phyloP scores from a whole-genome alignment of 2,329 filamentous ascomycete genomes.

The Erysiphe pulchra region DNA sequence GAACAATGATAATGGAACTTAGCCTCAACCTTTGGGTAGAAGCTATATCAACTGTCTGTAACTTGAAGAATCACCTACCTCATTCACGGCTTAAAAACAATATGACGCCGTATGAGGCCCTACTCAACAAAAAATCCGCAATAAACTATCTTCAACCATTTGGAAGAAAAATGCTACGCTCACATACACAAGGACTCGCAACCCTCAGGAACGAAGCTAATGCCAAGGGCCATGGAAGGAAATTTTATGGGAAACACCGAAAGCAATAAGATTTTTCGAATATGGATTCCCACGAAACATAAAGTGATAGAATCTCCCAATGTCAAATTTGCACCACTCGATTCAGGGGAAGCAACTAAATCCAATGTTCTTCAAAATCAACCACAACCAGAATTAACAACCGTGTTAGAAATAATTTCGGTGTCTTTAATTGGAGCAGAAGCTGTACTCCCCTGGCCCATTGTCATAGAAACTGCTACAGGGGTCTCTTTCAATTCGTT shows the following conservation, averaged over 20 bases:
- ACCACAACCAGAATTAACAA: neutral
- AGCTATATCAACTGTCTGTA: neutral
- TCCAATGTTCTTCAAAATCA: neutral
- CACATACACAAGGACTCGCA: neutral
- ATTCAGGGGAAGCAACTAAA: neutral
- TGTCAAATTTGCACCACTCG: neutral
- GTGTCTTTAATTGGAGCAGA: no score
- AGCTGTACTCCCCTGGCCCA: no score
- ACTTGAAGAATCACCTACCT: neutral
- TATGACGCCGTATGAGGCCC: neutral
- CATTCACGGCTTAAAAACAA: neutral
- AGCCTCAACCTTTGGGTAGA: neutral
- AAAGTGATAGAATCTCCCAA: neutral
- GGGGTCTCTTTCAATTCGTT: no score
- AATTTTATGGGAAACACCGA: neutral
- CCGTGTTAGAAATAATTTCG: no score
- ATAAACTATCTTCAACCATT: neutral
- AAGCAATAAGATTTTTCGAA: neutral
- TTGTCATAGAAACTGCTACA: no score
- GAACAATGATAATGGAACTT: neutral
- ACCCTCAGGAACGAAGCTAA: neutral
- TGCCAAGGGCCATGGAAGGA: neutral
- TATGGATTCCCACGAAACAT: neutral
- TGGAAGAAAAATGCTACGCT: neutral
- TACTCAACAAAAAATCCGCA: neutral